Base-by-base conservation (phyloP, 768 basidiomycete species). In the Suillus hirtellus region DNA sequence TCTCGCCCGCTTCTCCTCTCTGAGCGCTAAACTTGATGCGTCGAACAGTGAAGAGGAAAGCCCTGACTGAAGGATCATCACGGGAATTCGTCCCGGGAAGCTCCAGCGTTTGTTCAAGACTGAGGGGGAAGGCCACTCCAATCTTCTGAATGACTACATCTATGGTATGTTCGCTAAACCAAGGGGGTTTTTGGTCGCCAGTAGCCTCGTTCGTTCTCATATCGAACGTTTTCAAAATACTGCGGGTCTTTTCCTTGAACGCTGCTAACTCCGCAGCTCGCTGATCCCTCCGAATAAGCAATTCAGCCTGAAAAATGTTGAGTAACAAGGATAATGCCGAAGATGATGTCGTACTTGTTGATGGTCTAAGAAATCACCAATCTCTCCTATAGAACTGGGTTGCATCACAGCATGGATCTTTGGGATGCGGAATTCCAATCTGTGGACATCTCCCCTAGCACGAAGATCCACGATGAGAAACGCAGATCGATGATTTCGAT, bases 371-470 rank as follows among this genome's bases (percentile, higher is more conserved):
- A 95, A 93, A 72, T 98, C 96, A 17, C 90, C 92, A 9, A 98
- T 79, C 71, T 96, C 92, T 24, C 90, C 89, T 59, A 98, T 89
- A 0, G 96, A 96, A 66, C 92, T 93, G 11, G 96, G 89, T 73
- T 95, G 95, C 90, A 97, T 89, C 40, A 96, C 91, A 1, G 96
- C 95, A 70, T 98, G 93, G 2, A 94, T 86, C 73, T 90, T 92
- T 9, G 84, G 86, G 27, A 96, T 75, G 1, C 78, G 74, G 37
- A 95, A 64, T 42, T 86, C 78, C 34, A 92, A 54, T n/a, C 61
- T 34, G 38, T 67, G 72, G 7, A 71, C 70, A 56, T 81, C 78
- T 24, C 67, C 70, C 6, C 73, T 68, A n/a, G 83, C 77, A 47
- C 84, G 82, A 69, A 92, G 81, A 70, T 96, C 92, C 52, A 97